A percentile compares a stretch with the other conserved stretches of the same genome.
phyloP scores from a whole-genome alignment of 176 grass and related monocot species.

The maize (Zea mays) region DNA sequence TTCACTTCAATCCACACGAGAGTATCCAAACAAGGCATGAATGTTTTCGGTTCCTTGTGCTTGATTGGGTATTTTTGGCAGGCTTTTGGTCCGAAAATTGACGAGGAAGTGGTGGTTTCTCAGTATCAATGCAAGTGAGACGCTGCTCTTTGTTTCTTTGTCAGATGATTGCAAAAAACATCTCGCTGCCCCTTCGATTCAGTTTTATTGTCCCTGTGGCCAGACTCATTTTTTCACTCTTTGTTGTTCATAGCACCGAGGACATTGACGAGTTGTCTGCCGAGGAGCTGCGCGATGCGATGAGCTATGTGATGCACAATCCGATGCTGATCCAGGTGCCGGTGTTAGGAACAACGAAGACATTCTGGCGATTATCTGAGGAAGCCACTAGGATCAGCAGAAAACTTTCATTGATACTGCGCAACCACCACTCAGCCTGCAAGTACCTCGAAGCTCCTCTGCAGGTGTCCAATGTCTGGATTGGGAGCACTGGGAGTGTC shows the following conservation, averaged over 20 bases:
- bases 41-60: background rate
- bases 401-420: slow-evolving; percentile 3
- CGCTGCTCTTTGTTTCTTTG: background rate
- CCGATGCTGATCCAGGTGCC: background rate
- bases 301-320: background rate
- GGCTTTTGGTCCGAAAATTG: background rate
- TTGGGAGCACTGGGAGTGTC: slow-evolving; percentile 1
- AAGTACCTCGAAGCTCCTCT: background rate
- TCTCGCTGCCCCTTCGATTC: background rate
- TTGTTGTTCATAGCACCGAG: background rate
- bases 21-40: background rate
- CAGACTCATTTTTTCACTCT: background rate
- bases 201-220: background rate
- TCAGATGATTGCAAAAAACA: background rate
- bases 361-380: slow-evolving; percentile 13
- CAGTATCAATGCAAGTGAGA: background rate
- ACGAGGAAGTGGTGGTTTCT: background rate
- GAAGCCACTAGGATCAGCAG: background rate
- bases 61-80: background rate
- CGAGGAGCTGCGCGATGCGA: background rate
- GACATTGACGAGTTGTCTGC: slow-evolving; percentile 6
- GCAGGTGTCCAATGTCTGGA: slow-evolving; percentile 18
- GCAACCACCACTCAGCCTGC: background rate
- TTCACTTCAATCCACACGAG: too few relatives aligned
- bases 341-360: background rate